phyloP scores from a whole-genome alignment of 805 yeast genomes.

The Kuraishia borneana region DNA sequence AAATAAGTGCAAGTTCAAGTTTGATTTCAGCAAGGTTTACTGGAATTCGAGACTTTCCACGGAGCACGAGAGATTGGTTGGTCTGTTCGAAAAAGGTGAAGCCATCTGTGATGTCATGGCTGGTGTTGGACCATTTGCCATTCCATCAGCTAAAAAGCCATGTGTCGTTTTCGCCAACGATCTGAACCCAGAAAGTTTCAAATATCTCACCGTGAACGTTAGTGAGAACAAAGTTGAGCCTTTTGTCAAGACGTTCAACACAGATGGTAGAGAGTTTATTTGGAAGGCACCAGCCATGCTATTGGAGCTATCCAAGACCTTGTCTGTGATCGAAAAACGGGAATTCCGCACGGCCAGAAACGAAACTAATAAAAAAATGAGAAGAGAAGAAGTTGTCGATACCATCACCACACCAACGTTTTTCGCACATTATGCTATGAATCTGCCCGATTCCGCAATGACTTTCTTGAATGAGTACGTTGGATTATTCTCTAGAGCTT shows the following conservation, averaged over 20 bases:
- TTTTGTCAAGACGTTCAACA: constrained; percentile 53
- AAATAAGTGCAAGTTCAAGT: constrained; percentile 72
- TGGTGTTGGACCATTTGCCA: constrained; percentile 97
- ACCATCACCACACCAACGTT: constrained; percentile 35
- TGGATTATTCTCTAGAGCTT: constrained; percentile 48
- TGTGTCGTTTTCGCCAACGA: constrained; percentile 86
- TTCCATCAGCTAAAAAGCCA: constrained; percentile 85
- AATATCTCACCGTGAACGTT: constrained; percentile 58
- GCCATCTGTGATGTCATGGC: constrained; percentile 94
- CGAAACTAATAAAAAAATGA: constrained; percentile 19
- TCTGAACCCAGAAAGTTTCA: constrained; percentile 77
- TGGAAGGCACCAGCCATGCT: constrained; percentile 42
- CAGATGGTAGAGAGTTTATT: constrained; percentile 81
- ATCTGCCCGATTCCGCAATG: constrained; percentile 87
- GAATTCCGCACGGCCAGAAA: constrained; percentile 9
- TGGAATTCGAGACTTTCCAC: constrained; percentile 95
- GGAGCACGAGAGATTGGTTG: constrained; percentile 79
- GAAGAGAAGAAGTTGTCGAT: constrained; percentile 11
- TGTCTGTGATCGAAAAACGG: constrained; percentile 20
- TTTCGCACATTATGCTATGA: constrained; percentile 80
- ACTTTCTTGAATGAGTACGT: constrained; percentile 68
- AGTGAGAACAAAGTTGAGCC: constrained; percentile 45
- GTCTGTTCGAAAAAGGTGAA: constrained; percentile 46
- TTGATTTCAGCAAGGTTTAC: constrained; percentile 89
- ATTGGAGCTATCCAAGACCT: constrained; percentile 28